Base-by-base conservation (phyloP, 2,329 filamentous ascomycete species). In the Beauveria asiatica region DNA sequence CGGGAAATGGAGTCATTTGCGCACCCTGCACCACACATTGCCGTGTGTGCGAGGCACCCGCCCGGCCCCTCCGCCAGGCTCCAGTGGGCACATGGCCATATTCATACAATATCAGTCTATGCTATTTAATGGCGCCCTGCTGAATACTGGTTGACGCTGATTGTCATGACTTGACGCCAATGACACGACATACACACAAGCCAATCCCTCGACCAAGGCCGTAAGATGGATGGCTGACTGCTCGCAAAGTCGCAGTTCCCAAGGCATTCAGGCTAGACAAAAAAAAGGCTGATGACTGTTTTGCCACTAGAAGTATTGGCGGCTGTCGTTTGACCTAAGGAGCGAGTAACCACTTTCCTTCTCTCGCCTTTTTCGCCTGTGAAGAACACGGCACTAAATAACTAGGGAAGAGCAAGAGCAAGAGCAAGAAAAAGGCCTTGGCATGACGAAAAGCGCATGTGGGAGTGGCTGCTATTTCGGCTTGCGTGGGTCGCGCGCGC, bases 381-480 rank as follows among this genome's bases (percentile, higher is more conserved):
- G 33, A 37, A 37, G 33, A 37, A 37, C 33, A 37, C 33, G 33
- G 33, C 33, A 37, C 33, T 37, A 37, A 5, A 33, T n/a, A n/a
- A n/a, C n/a, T n/a, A n/a, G n/a, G 30, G 13, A 11, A 33, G 13
- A 37, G 33, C n/a, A 23, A 23, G 23, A 23, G 23, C 33, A 37
- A 37, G 33, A 37, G 33, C 33, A 42, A 33, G 42, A 39, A 21
- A 41, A 27, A 30, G 48, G 44, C 37, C 56, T 59, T 59, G 56
- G 56, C 48, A 52, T 52, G 56, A 59, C 39, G 56, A 45, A 59
- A 45, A 59, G 56, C 48, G 56, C 13, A n/a, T 23, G 17, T 51
- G 23, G 23, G 56, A 58, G 39, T 51, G 33, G 33, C 44, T 49
- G 44, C 55, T 50, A 30, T 48, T 33, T 25, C 37, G 23, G 16